These are phyloP conservation scores for Cadophora malorum DNA, from an alignment of 2,329 filamentous ascomycete genomes.

Conservation along the genomic window DNA sequence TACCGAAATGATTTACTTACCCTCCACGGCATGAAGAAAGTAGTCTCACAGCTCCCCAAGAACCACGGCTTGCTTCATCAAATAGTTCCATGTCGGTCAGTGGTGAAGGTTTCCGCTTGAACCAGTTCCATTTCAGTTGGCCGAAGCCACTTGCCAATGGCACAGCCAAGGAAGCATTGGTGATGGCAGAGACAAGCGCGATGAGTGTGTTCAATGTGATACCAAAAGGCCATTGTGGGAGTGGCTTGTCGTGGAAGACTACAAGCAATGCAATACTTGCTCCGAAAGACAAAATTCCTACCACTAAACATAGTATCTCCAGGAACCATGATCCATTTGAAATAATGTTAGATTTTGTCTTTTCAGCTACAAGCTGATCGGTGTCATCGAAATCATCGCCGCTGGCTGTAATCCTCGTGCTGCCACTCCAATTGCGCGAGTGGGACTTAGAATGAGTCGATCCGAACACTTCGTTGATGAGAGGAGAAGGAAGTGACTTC, in stretches of 20 bases:
- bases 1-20: neutral
- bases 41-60: constrained; percentile 15
- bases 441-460: neutral
- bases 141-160: constrained; percentile 19
- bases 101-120: constrained; percentile 15
- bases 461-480: constrained; percentile 1
- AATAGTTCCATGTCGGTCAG: constrained; percentile 22
- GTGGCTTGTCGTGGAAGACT: constrained; percentile 14
- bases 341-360: neutral
- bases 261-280: constrained; percentile 13
- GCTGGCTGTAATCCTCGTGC: neutral
- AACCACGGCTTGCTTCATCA: constrained; percentile 21
- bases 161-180: constrained; percentile 16
- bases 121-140: constrained; percentile 21
- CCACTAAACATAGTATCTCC: constrained; percentile 14
- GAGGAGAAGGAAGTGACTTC: neutral
- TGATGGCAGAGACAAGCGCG: constrained; percentile 21
- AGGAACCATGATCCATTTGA: constrained; percentile 14
- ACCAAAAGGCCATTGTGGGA: constrained; percentile 17
- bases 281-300: constrained; percentile 15
- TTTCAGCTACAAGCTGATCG: constrained; percentile 3
- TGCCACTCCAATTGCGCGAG: constrained; percentile 10
- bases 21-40: constrained; percentile 9
- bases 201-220: constrained; percentile 24
- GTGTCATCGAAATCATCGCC: constrained; percentile 10